Conservation (phyloP, 2,329 filamentous ascomycete genomes). For the Camillea tinctor region DNA sequence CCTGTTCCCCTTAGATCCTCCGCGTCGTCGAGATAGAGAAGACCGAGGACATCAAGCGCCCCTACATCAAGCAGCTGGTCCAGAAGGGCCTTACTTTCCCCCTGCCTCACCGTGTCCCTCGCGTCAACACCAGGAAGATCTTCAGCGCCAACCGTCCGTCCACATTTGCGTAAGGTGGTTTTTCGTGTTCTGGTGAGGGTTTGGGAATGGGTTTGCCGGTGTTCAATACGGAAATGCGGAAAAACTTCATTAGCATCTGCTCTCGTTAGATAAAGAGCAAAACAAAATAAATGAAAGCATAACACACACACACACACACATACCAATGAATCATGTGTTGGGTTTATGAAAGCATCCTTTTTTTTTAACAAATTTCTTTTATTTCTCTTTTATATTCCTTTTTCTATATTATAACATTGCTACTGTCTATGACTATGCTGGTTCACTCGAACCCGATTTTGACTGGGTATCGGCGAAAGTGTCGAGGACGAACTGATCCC, state of each 20-base stretch:
- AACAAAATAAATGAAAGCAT: conserved; percentile 28
- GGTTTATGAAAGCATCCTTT: conserved; percentile 1
- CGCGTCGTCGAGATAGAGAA: conserved; percentile 98
- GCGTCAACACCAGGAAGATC: conserved; percentile 81
- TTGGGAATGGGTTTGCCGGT: conserved; percentile 57
- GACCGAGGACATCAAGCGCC: conserved; percentile 90
- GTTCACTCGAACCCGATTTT: conserved; percentile 26
- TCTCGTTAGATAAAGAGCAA: conserved; percentile 40
- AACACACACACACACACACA: no score
- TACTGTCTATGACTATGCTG: conserved; percentile 10
- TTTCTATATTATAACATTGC: background rate
- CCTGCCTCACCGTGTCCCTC: conserved; percentile 92
- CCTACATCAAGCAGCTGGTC: conserved; percentile 99
- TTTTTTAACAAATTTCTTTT: conserved; percentile 8
- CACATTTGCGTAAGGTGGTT: conserved; percentile 86
- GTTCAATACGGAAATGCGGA: conserved; percentile 60
- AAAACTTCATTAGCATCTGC: conserved; percentile 59
- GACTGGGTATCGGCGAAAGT: conserved; percentile 34
- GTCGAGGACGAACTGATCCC: conserved; percentile 46
- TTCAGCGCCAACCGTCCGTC: conserved; percentile 91
- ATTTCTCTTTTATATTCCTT: conserved; percentile 4
- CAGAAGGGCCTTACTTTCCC: conserved; percentile 96
- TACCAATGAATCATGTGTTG: conserved; percentile 21
- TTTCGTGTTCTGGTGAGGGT: conserved; percentile 50
- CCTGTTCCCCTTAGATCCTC: conserved; percentile 78